Percentiles rank a stretch among this genome's conserved stretches.
phyloP scores from a whole-genome alignment of 2,329 filamentous ascomycete genomes.

The Ophiostoma ulmi region DNA sequence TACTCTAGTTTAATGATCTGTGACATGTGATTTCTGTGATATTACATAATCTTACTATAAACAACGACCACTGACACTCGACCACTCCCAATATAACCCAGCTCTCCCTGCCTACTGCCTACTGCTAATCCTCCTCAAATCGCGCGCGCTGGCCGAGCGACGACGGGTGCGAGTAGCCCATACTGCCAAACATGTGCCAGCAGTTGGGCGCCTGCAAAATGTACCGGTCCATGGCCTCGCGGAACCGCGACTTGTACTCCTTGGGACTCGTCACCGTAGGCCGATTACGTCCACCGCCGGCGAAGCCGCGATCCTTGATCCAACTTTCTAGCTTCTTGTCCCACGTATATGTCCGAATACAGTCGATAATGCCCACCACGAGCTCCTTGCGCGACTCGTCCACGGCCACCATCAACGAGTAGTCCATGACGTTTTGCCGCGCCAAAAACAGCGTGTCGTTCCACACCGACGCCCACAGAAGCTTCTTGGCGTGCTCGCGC shows the following conservation, averaged over 20 bases:
- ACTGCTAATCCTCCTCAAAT: slow-evolving; percentile 23
- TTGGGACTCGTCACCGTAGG: slow-evolving; percentile 96
- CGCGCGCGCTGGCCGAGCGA: slow-evolving; percentile 25
- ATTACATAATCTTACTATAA: not conserved
- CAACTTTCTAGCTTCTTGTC: slow-evolving; percentile 99
- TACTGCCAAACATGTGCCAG: slow-evolving; percentile 61
- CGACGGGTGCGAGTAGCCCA: slow-evolving; percentile 29
- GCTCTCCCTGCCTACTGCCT: not conserved
- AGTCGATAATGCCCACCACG: slow-evolving; percentile 96
- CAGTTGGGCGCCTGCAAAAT: slow-evolving; percentile 70
- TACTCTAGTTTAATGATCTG: not conserved
- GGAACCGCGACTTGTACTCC: slow-evolving; percentile 93
- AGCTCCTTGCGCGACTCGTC: slow-evolving; percentile 86
- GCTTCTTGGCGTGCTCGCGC: slow-evolving; percentile 90
- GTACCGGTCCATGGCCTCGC: slow-evolving; percentile 77
- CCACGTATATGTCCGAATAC: slow-evolving; percentile 97
- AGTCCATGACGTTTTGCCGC: slow-evolving; percentile 97
- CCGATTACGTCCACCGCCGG: slow-evolving; percentile 67
- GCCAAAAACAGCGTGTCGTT: slow-evolving; percentile 96
- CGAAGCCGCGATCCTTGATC: slow-evolving; percentile 95
- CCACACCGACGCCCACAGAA: slow-evolving; percentile 86
- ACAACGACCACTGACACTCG: not conserved
- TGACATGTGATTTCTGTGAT: not conserved
- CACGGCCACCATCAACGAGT: slow-evolving; percentile 96
- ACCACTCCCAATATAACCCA: too few relatives aligned